Evolutionary conservation across 2,329 filamentous ascomycete genomes (phyloP), one percentile per base, ranked within the genome.

Genomic region (Trichoderma polysporum): DNA sequence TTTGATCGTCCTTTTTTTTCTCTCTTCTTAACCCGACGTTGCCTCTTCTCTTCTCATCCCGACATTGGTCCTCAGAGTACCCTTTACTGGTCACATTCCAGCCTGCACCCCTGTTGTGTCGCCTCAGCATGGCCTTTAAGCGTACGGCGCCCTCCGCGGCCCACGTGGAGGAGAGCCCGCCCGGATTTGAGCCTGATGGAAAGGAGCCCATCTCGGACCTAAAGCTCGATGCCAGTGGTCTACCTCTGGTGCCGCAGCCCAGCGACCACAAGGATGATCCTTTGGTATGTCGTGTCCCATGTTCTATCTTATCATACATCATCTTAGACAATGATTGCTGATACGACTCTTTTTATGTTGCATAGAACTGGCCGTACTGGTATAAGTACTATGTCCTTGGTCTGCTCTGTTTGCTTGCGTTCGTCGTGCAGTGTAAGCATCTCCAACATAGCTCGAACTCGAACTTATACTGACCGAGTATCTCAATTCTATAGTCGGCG

Each of bases 231-330:
- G 25, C 35, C n/a, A 29, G 27, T 12, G 60, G 60, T 9, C 19
- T 63, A 35, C 60, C 60, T 54, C 27, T 63, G 49, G 60, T 63
- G 19, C 60, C 60, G 27, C 60, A 63, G 60, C 60, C 60, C 12
- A 63, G 60, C 35, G 60, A 63, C 49, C 60, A 63, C 49, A 63
- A 63, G 25, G 60, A 63, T 54, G 60, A 63, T 53, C 60, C 60
- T n/a, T 17, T 63, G 49, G 60, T 63, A 63, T 7, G 60, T 54
- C 10, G 27, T 45, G 13, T 37, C 27, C n/a, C 27, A 33, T 50
- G n/a, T 13, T 22, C 2, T 25, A 13, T 62, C 9, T 31, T 45
- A 13, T n/a, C 7, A 39, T 7, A n/a, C 1, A 19, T 25, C 2
- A 3, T 2, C 17, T 4, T 22, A 8, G 13, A 10, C 10, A 13